A percentile compares a stretch with the other conserved stretches of the same genome.
Evolutionary conservation across 2,329 filamentous ascomycete genomes (phyloP).

Genomic region (Nemania abortiva): DNA sequence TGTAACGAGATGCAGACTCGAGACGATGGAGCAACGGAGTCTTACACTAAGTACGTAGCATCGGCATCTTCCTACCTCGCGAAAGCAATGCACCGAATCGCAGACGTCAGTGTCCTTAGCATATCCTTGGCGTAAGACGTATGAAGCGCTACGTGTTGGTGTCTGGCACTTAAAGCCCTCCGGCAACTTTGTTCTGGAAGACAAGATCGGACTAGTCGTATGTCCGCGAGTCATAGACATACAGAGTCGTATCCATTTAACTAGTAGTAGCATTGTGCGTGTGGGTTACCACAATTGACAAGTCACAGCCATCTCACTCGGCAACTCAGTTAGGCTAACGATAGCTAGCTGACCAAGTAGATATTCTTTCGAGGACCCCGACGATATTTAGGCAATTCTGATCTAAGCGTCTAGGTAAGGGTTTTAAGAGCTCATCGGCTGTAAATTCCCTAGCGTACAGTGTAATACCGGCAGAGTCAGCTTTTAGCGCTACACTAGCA

Average conservation of each 20-base stretch:
- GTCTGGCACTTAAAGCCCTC: not conserved
- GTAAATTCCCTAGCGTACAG: not conserved
- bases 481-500: constrained; percentile 13
- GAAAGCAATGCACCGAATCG: not conserved
- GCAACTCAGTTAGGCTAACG: not conserved
- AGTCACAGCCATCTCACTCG: too few relatives aligned
- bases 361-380: not conserved
- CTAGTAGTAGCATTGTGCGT: too few relatives aligned
- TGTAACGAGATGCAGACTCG: not conserved
- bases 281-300: too few relatives aligned
- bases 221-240: not conserved
- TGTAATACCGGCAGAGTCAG: constrained; percentile 15
- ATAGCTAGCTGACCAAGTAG: not conserved
- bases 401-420: not conserved
- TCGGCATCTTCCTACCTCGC: not conserved
- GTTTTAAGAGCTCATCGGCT: not conserved
- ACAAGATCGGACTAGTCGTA: not conserved
- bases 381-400: too few relatives aligned
- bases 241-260: not conserved
- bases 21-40: not conserved
- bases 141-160: not conserved
- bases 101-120: not conserved
- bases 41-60: not conserved
- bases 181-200: not conserved
- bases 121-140: not conserved